A percentile compares a stretch with the other conserved stretches of the same genome.
Evolutionary conservation across 1,139 yeast genomes (phyloP).

Genomic region (Citeromyces siamensis): DNA sequence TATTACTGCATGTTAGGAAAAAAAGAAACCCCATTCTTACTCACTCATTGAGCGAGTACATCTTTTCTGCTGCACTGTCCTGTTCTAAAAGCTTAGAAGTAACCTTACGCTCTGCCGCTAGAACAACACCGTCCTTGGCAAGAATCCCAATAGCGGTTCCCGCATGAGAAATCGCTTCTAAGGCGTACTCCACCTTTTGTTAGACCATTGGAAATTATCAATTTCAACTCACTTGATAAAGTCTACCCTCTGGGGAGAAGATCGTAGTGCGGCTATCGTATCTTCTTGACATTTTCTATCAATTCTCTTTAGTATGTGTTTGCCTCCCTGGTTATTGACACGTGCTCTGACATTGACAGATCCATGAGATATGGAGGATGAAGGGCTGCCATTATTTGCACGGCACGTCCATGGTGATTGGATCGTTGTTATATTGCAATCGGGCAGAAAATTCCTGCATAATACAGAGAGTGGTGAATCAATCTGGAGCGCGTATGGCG

Average conservation of each 20-base stretch:
- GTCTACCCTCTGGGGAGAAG: conserved; percentile 96
- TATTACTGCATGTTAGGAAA: conserved; percentile 28
- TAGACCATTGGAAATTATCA: too few species aligned
- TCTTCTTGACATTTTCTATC: conserved; percentile 57
- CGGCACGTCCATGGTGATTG: conserved; percentile 17
- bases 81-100: conserved; percentile 88
- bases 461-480: conserved; percentile 20
- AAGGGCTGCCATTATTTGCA: conserved; percentile 6
- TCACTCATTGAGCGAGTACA: conserved; percentile 64
- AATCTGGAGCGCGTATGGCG: conserved; percentile 15
- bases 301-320: not conserved
- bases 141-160: conserved; percentile 96
- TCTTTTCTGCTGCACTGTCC: conserved; percentile 87
- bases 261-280: conserved; percentile 98
- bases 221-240: conserved; percentile 52
- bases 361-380: not conserved
- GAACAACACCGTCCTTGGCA: conserved; percentile 85
- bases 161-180: conserved; percentile 95
- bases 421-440: conserved; percentile 27
- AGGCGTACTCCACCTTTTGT: conserved; percentile 88
- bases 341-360: not conserved
- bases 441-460: conserved; percentile 33
- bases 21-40: conserved; percentile 5
- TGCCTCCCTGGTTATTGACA: conserved; percentile 1
- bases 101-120: conserved; percentile 94